Percentiles rank a stretch among this genome's conserved stretches.
These are phyloP conservation scores for Candida easanensis DNA, from an alignment of 805 yeast genomes.

Conservation along the genomic window DNA sequence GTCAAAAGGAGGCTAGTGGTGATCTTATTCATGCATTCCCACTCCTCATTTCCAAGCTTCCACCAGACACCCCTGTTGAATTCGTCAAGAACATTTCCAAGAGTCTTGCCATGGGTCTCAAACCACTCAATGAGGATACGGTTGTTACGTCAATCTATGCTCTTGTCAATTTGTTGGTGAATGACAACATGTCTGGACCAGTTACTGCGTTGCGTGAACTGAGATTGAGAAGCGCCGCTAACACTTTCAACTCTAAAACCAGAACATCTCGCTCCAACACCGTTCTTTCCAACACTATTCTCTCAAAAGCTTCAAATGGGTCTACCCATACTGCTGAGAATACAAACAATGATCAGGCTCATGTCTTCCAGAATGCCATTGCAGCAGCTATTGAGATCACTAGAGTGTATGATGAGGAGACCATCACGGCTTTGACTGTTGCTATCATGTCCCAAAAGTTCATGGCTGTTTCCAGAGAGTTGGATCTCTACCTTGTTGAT, in stretches of 20 bases:
- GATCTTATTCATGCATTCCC: constrained; percentile 43
- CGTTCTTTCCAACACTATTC: constrained; percentile 1
- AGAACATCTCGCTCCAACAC: constrained; percentile 25
- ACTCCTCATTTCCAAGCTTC: constrained; percentile 40
- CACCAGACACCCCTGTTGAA: constrained; percentile 48
- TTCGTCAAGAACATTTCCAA: constrained; percentile 53
- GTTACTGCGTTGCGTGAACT: constrained; percentile 34
- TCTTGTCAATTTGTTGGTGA: constrained; percentile 67
- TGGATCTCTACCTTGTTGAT: constrained; percentile 53
- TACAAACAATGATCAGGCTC: constrained; percentile 9
- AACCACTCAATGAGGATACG: constrained; percentile 72
- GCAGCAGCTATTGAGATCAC: constrained; percentile 67
- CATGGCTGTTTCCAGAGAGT: constrained; percentile 43
- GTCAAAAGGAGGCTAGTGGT: constrained; percentile 30
- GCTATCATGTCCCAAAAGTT: constrained; percentile 82
- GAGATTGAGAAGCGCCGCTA: constrained; percentile 29
- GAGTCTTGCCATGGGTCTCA: constrained; percentile 63
- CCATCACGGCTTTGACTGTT: constrained; percentile 73
- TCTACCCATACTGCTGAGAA: constrained; percentile 4
- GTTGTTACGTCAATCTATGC: constrained; percentile 83
- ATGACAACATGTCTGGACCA: constrained; percentile 43
- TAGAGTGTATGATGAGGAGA: constrained; percentile 60
- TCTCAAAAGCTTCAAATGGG: constrained; percentile 9
- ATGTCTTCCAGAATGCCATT: constrained; percentile 62
- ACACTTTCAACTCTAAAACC: constrained; percentile 12